These are phyloP conservation scores for Verticillium longisporum DNA, from an alignment of 2,329 filamentous ascomycete genomes.

Conservation along the genomic window DNA sequence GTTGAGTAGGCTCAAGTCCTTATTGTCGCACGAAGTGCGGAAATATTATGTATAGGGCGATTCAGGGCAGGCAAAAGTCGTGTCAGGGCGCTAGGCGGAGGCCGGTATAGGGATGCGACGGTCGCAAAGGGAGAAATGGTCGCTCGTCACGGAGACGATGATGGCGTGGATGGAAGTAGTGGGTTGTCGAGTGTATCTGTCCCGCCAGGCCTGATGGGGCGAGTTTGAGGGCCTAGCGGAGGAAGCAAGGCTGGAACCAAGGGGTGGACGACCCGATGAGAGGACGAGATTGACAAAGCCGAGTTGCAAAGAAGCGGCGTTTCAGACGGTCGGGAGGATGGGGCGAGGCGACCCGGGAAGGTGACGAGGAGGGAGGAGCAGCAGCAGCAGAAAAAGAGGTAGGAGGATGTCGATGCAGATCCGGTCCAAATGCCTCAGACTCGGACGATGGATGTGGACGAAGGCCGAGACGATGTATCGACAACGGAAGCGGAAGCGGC, in stretches of 20 bases:
- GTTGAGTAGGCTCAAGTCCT: slow-evolving; percentile 3
- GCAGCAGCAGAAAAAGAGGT: not conserved
- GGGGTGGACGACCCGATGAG: not conserved
- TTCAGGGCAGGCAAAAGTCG: not conserved
- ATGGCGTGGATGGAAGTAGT: not conserved
- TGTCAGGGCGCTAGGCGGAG: not conserved
- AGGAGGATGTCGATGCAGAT: not conserved
- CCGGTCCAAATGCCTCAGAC: not conserved
- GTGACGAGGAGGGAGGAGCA: not conserved
- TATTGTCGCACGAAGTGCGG: not conserved
- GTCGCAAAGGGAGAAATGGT: not conserved
- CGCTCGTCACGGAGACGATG: not conserved
- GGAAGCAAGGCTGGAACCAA: not conserved
- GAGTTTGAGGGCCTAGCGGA: not conserved
- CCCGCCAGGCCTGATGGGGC: not conserved
- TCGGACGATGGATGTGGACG: not conserved
- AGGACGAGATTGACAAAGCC: not conserved
- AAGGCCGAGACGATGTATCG: not conserved
- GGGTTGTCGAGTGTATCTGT: not conserved
- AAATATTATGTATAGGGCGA: not conserved
- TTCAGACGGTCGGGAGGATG: not conserved
- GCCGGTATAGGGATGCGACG: not conserved
- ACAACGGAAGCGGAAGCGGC: not conserved
- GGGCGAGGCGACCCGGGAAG: not conserved
- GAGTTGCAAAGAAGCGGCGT: not conserved